These are phyloP conservation scores for Metschnikowia shivogae DNA, from an alignment of 805 yeast species.

Conservation along the genomic window DNA sequence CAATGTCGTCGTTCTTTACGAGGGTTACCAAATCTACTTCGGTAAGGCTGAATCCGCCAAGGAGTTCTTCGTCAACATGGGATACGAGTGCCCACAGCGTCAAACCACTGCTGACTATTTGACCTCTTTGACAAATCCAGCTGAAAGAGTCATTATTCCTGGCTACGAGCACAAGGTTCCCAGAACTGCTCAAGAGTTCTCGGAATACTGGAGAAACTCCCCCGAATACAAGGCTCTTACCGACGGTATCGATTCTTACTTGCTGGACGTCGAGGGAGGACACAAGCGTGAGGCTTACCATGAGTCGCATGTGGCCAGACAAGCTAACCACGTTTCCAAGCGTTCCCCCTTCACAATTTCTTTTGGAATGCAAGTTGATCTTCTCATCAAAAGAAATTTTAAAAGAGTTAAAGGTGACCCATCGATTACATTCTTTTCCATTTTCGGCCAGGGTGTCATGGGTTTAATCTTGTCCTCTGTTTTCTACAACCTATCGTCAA, in stretches of 20 bases:
- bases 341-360: constrained; percentile 36
- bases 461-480: constrained; percentile 60
- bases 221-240: constrained; percentile 43
- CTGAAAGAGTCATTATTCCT: constrained; percentile 46
- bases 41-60: constrained; percentile 54
- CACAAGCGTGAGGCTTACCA: constrained; percentile 13
- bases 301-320: constrained; percentile 33
- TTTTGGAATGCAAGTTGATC: constrained; percentile 29
- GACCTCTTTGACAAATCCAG: constrained; percentile 64
- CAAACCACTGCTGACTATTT: constrained; percentile 67
- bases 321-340: constrained; percentile 33
- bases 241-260: constrained; percentile 40
- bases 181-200: constrained; percentile 53
- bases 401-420: constrained; percentile 54
- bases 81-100: constrained; percentile 57
- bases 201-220: constrained; percentile 55
- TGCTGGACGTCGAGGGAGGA: constrained; percentile 18
- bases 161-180: constrained; percentile 55
- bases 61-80: constrained; percentile 55
- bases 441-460: constrained; percentile 52
- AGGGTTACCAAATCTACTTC: constrained; percentile 58
- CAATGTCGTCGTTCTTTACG: constrained; percentile 55
- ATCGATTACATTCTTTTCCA: constrained; percentile 47
- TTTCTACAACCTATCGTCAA: constrained; percentile 47
- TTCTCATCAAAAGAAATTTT: constrained; percentile 51